phyloP scores from a whole-genome alignment of 1,284 basidiomycete species.

The Tylopilus sp. region DNA sequence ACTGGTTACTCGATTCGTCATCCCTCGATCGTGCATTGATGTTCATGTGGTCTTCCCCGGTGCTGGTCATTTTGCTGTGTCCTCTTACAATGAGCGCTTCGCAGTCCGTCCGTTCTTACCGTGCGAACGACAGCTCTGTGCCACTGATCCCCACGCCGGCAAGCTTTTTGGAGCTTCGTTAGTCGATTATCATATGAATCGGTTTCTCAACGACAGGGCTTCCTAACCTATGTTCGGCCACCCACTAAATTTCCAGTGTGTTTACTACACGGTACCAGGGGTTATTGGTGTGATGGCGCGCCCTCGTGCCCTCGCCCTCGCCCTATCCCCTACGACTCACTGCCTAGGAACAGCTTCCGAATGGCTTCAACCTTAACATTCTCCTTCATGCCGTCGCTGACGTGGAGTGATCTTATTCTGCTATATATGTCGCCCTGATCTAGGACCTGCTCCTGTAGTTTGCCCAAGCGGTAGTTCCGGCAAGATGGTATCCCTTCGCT shows the following conservation, averaged over 20 bases:
- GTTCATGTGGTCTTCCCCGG: constrained; percentile 5
- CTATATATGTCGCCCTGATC: constrained; percentile 30
- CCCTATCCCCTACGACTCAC: not conserved
- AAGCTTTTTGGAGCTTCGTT: constrained; percentile 2
- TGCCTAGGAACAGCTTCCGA: constrained; percentile 6
- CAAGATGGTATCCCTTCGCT: constrained; percentile 34
- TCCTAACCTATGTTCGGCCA: constrained; percentile 13
- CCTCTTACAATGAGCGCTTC: constrained; percentile 8
- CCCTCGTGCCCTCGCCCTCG: not conserved
- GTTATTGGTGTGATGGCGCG: not conserved
- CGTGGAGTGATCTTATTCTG: not conserved
- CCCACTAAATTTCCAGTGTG: not conserved
- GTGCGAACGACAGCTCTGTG: constrained; percentile 11
- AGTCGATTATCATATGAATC: not conserved
- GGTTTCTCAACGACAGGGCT: constrained; percentile 6
- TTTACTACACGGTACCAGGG: constrained; percentile 7
- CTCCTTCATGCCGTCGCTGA: constrained; percentile 4
- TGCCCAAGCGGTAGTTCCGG: constrained; percentile 1
- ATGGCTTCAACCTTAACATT: not conserved
- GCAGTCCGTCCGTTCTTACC: not conserved
- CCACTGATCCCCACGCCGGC: not conserved
- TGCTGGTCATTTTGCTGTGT: not conserved
- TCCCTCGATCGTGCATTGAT: constrained; percentile 3
- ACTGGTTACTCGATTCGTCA: constrained; percentile 1
- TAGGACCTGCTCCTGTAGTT: constrained; percentile 12